A percentile compares a stretch with the other conserved stretches of the same genome.
These are phyloP conservation scores for Phialophora expanda DNA, from an alignment of 2,329 filamentous ascomycete genomes.

Conservation along the genomic window DNA sequence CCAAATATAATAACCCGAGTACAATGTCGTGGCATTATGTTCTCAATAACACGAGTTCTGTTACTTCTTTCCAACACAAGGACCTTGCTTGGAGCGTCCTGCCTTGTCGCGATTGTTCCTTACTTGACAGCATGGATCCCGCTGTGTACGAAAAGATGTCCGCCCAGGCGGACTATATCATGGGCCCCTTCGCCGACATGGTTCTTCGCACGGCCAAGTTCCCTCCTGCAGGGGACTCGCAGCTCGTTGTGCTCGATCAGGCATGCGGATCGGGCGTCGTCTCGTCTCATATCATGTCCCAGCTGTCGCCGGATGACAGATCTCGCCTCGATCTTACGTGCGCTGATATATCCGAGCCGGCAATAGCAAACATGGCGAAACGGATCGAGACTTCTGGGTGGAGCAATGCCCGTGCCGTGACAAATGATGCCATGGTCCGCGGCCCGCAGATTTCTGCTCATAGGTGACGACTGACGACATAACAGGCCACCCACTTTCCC, in stretches of 20 bases:
- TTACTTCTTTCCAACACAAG: no score
- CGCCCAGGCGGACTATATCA: conserved; percentile 13
- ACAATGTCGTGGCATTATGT: not conserved
- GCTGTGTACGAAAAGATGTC: conserved; percentile 15
- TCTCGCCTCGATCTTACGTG: conserved; percentile 19
- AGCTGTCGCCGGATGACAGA: not conserved
- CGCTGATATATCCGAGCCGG: conserved; percentile 23
- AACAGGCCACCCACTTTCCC: conserved; percentile 21
- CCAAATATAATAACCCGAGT: not conserved
- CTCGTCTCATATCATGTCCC: conserved; percentile 15
- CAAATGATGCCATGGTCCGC: conserved; percentile 22
- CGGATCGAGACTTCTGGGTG: conserved; percentile 16
- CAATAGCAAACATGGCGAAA: conserved; percentile 6
- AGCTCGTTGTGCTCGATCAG: conserved; percentile 19
- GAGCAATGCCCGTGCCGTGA: conserved; percentile 7
- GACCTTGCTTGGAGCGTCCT: not conserved
- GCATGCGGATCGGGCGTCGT: conserved; percentile 22
- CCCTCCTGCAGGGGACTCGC: conserved; percentile 3
- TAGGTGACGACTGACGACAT: not conserved
- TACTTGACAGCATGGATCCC: conserved; percentile 15
- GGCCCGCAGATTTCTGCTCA: not conserved
- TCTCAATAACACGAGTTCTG: not conserved
- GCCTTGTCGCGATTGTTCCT: not conserved
- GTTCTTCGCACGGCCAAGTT: conserved; percentile 13
- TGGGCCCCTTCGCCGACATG: conserved; percentile 21